Conservation (phyloP, 169 alveolate species). For the Besnoitia besnoiti region DNA sequence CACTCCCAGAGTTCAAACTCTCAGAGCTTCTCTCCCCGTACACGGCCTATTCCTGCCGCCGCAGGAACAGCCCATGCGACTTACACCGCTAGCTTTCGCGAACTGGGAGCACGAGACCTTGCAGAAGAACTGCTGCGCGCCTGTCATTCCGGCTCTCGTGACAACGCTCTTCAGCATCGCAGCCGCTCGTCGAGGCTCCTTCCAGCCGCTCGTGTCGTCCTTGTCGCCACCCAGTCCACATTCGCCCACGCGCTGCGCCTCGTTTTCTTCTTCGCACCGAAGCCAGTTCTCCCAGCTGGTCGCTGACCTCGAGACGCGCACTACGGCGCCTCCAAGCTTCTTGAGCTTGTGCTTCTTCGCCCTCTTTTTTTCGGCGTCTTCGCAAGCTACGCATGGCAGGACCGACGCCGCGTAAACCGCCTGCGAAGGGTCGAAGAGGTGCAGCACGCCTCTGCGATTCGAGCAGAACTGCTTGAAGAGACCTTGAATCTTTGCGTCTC, state of each 20-base stretch:
- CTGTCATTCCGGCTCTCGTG: background rate
- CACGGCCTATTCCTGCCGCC: no score
- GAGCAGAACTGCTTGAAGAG: constrained; percentile 4
- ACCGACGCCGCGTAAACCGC: background rate
- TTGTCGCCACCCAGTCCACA: background rate
- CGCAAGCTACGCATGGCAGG: background rate
- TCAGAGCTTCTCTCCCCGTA: no score
- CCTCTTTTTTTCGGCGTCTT: background rate
- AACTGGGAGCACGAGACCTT: background rate
- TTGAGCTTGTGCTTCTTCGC: background rate
- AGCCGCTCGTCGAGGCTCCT: background rate
- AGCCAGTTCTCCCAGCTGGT: background rate
- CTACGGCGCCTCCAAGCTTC: background rate
- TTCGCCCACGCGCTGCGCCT: background rate
- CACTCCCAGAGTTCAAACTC: no score
- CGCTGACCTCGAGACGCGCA: background rate
- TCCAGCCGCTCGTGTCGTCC: background rate
- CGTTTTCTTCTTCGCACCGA: background rate
- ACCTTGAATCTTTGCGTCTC: background rate
- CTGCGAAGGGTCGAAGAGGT: constrained; percentile 32
- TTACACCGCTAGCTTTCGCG: background rate
- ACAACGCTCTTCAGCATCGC: background rate
- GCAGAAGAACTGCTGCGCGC: constrained; percentile 40
- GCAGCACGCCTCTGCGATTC: constrained; percentile 8
- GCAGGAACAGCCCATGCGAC: no score